Base-by-base conservation (phyloP, 331 rosid species). In the Quercus phellos region DNA sequence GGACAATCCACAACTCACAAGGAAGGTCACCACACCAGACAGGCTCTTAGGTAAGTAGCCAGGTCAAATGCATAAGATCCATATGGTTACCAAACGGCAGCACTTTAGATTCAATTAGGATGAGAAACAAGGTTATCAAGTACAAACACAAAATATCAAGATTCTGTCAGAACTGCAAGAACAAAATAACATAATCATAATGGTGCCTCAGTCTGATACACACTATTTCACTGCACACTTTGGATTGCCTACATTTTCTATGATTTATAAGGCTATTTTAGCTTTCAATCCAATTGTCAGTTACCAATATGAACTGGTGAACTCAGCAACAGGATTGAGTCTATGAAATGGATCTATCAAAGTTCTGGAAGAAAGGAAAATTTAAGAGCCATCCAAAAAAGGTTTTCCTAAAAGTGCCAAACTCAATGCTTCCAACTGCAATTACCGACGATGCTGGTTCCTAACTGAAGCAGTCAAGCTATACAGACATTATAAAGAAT, bases 11-110 rank as follows among this genome's bases (percentile, higher is more conserved):
- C 51, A 74, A 63, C 27, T 30, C 7, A n/a, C 19, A 71, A 55
- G 54, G 9, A 55, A 53, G 38, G 68, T 71, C 46, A 38, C 46
- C 46, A 38, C 63, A 56, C 29, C 29, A 21, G 27, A 16, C 35
- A 77, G 77, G 68, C 63, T 72, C 69, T 82, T 73, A 54, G 73
- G 71, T 14, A n/a, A 68, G 75, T 67, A 30, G 67, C 63, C 64
- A 56, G 30, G 64, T 56, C 30, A 21, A 56, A 19, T 21, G 63
- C 12, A 21, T 56, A 56, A 55, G 22, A 10, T 8, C 46, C 46
- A 38, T 38, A 38, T 38, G 46, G 46, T 38, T 22, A 56, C 24
- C 26, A 8, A 56, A 56, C 29, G 2, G 63, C 29, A 21, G 29
- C 21, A 38, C 9, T 56, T 19, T 56, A 56, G 63, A 12, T 38